Evolutionary conservation across 1,284 basidiomycete genomes (phyloP), one percentile per base, ranked within the genome.

Genomic region (Porodaedalea pini): DNA sequence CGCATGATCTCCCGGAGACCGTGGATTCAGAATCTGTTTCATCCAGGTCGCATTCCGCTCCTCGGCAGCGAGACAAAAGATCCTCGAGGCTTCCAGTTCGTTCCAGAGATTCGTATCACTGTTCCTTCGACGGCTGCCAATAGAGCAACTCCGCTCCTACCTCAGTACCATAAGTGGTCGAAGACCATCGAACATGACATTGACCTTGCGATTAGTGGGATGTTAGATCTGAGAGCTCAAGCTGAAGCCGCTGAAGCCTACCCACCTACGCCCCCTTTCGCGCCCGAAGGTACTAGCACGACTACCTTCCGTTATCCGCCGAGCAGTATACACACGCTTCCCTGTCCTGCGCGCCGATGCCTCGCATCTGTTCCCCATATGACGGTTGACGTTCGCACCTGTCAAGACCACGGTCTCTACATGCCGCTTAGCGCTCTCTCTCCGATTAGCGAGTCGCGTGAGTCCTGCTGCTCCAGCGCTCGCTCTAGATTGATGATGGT

Each of bases 101-200:
- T 47, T n/a, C 51, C 51, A 25, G 51, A 52, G 27, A 52, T 52
- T 15, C 51, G 27, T 17, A 41, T 52, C n/a, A 52, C 51, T 15
- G 51, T 52, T 3, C 49, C 49, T 34, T 27, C 49, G 4, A 29
- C 31, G 19, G 27, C 37, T 17, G 25, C 13, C 37, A 13, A 40
- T 17, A 11, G 23, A 43, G 19, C 19, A 41, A 27, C 2, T 31
- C 27, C 39, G 13, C 8, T 21, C 39, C n/a, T 52, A 7, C 36
- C 39, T 29, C 45, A 47, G 7, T 8, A 41, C 23, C 51, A 37
- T 3, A 21, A 23, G 13, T 52, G 51, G 51, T 52, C 51, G 6
- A 27, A 34, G 19, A 52, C 37, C 13, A 17, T 52, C 21, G 39
- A 25, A 17, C 51, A 29, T 21, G 51, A 52, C 25, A 41, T 52